These are phyloP conservation scores for Aspergillus floridensis DNA, from an alignment of 2,329 filamentous ascomycete genomes.

Conservation along the genomic window DNA sequence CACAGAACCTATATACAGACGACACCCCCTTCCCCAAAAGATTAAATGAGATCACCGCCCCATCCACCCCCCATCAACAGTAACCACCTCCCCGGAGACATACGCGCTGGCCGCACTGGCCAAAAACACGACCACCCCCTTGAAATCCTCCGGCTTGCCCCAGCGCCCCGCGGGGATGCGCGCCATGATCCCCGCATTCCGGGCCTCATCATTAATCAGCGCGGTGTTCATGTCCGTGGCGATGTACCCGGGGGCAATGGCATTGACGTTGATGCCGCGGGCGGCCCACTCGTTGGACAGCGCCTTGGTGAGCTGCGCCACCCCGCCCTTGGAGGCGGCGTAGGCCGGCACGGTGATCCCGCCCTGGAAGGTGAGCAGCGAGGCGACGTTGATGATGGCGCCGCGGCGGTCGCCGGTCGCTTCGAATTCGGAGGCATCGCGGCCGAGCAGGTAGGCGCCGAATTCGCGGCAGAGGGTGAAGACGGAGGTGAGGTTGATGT, in stretches of 20 bases:
- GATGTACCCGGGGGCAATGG: conserved; percentile 85
- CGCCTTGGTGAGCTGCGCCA: conserved; percentile 80
- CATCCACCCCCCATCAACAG: conserved; percentile 93
- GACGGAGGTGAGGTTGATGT: conserved; percentile 61
- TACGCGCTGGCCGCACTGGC: conserved; percentile 72
- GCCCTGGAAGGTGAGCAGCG: conserved; percentile 78
- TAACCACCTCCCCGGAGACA: conserved; percentile 75
- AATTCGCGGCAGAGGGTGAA: conserved; percentile 35
- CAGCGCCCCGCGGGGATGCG: conserved; percentile 81
- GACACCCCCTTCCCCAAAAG: not conserved
- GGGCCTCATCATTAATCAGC: conserved; percentile 66
- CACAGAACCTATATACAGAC: too few relatives aligned
- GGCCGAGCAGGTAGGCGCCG: conserved; percentile 33
- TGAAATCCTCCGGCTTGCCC: conserved; percentile 82
- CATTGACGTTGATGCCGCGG: conserved; percentile 81
- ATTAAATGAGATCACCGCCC: conserved; percentile 56
- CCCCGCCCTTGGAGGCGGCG: conserved; percentile 78
- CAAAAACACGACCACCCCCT: conserved; percentile 74
- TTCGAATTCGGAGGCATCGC: conserved; percentile 21
- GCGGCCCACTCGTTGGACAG: conserved; percentile 81
- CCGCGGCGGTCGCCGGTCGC: conserved; percentile 30
- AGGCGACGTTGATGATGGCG: conserved; percentile 77
- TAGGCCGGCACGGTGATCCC: conserved; percentile 87
- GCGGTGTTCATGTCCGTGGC: conserved; percentile 89
- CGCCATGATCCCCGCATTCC: conserved; percentile 69